These are phyloP conservation scores for Phytophthora rubi DNA, from an alignment of 352 stramenopile species.

Conservation along the genomic window DNA sequence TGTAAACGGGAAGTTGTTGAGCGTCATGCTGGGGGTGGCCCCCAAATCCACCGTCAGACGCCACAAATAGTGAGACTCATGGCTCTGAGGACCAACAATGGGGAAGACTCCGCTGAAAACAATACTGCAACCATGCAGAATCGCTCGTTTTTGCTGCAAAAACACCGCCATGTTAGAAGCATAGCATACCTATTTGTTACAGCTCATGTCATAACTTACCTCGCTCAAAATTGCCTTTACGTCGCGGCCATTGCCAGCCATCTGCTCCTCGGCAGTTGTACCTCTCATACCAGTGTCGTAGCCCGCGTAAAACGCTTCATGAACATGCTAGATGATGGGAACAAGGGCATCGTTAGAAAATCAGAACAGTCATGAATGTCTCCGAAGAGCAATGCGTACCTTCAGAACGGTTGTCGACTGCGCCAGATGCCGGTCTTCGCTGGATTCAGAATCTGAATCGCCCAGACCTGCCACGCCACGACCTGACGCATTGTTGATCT, in stretches of 20 bases:
- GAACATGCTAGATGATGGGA: slow-evolving; percentile 48
- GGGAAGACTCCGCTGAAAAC: slow-evolving; percentile 88
- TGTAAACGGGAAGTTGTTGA: slow-evolving; percentile 82
- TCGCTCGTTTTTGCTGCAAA: slow-evolving; percentile 67
- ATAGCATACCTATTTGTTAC: neutral
- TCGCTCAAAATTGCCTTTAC: slow-evolving; percentile 74
- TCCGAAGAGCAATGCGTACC: slow-evolving; percentile 25
- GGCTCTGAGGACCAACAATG: slow-evolving; percentile 55
- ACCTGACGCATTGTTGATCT: slow-evolving; percentile 87
- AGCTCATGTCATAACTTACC: slow-evolving; percentile 34
- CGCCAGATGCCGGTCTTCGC: slow-evolving; percentile 56
- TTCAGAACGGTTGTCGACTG: slow-evolving; percentile 68
- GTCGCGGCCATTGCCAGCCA: slow-evolving; percentile 67
- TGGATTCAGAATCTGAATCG: slow-evolving; percentile 31
- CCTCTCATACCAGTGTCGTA: slow-evolving; percentile 48
- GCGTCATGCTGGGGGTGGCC: slow-evolving; percentile 64
- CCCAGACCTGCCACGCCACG: slow-evolving; percentile 52
- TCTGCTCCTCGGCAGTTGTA: slow-evolving; percentile 73
- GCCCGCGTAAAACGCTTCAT: slow-evolving; percentile 66
- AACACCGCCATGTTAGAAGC: slow-evolving; percentile 3
- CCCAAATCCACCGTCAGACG: slow-evolving; percentile 75
- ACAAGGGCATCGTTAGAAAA: slow-evolving; percentile 1
- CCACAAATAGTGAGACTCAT: slow-evolving; percentile 81
- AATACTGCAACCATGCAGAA: slow-evolving; percentile 69
- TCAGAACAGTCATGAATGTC: neutral